Evolutionary conservation across 2,329 filamentous ascomycete genomes (phyloP).

Genomic region (Bipolaris sorokiniana): DNA sequence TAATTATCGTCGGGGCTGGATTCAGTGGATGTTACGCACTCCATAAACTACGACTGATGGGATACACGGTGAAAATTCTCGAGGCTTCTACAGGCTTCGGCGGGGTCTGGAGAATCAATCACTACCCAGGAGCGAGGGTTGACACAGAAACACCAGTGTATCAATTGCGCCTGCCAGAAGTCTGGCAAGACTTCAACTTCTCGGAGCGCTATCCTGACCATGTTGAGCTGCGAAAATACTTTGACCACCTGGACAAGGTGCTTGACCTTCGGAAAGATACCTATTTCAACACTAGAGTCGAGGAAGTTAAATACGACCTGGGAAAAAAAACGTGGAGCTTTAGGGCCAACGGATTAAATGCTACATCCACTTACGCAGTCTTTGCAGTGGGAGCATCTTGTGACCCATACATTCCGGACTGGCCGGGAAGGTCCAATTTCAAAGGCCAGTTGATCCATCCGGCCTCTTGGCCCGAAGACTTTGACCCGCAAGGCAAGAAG

Average conservation of each 20-base stretch:
- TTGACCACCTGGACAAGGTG: slow-evolving; percentile 61
- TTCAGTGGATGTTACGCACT: slow-evolving; percentile 46
- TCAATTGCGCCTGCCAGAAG: slow-evolving; percentile 49
- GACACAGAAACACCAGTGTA: slow-evolving; percentile 53
- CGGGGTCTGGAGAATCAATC: slow-evolving; percentile 39
- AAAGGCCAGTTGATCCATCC: not conserved
- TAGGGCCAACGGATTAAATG: not conserved
- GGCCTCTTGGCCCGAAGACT: not conserved
- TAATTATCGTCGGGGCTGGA: slow-evolving; percentile 36
- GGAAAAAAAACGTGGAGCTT: not conserved
- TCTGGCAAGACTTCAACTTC: slow-evolving; percentile 60
- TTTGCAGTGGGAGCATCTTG: not conserved
- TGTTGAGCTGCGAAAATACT: slow-evolving; percentile 60
- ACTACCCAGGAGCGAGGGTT: slow-evolving; percentile 47
- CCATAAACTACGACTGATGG: slow-evolving; percentile 38
- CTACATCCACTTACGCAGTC: not conserved
- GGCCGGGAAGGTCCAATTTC: not conserved
- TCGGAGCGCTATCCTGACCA: slow-evolving; percentile 56
- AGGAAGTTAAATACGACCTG: not conserved
- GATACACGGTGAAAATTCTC: slow-evolving; percentile 32
- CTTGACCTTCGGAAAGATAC: slow-evolving; percentile 59
- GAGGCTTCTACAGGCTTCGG: slow-evolving; percentile 35
- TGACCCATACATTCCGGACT: not conserved
- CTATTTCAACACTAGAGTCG: slow-evolving; percentile 10
- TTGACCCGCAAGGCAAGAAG: not conserved